Evolutionary conservation across 2,329 filamentous ascomycete species (phyloP).

Genomic region (Xylaria sp.): DNA sequence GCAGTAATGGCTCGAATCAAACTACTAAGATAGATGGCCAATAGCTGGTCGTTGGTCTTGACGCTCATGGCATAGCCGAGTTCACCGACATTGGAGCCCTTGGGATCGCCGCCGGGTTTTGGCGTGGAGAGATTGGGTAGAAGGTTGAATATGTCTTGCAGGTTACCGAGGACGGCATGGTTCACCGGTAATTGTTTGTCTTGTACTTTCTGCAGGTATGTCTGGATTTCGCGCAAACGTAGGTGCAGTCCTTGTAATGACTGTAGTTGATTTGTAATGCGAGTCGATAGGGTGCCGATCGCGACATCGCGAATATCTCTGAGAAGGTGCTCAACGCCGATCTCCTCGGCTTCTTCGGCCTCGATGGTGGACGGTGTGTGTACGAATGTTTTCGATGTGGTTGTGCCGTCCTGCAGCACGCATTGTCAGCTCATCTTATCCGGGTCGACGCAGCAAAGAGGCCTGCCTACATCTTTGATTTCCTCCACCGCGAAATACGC

Average conservation of each 20-base stretch:
- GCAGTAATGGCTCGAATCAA: constrained; percentile 97
- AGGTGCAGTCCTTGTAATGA: constrained; percentile 96
- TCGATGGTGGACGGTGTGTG: constrained; percentile 99
- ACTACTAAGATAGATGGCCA: constrained; percentile 97
- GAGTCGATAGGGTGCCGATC: constrained; percentile 93
- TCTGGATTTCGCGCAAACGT: constrained; percentile 92
- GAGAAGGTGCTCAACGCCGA: constrained; percentile 96
- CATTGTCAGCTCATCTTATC: constrained; percentile 31
- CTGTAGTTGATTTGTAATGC: constrained; percentile 97
- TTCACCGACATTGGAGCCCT: constrained; percentile 73
- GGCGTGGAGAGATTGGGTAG: constrained; percentile 94
- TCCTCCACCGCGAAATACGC: constrained; percentile 99
- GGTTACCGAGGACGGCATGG: constrained; percentile 94
- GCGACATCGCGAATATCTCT: constrained; percentile 98
- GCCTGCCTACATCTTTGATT: constrained; percentile 93
- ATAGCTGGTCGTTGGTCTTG: constrained; percentile 99
- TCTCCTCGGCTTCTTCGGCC: constrained; percentile 98
- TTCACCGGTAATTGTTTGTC: constrained; percentile 94
- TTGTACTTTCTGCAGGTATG: constrained; percentile 95
- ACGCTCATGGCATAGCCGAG: constrained; percentile 96
- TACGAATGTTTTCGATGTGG: constrained; percentile 96
- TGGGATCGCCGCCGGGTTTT: constrained; percentile 69
- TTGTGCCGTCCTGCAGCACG: constrained; percentile 84
- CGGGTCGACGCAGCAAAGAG: not conserved
- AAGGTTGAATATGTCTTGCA: constrained; percentile 99